These are phyloP conservation scores for Phialocephala subalpina DNA, from an alignment of 2,329 filamentous ascomycete species.

Conservation along the genomic window DNA sequence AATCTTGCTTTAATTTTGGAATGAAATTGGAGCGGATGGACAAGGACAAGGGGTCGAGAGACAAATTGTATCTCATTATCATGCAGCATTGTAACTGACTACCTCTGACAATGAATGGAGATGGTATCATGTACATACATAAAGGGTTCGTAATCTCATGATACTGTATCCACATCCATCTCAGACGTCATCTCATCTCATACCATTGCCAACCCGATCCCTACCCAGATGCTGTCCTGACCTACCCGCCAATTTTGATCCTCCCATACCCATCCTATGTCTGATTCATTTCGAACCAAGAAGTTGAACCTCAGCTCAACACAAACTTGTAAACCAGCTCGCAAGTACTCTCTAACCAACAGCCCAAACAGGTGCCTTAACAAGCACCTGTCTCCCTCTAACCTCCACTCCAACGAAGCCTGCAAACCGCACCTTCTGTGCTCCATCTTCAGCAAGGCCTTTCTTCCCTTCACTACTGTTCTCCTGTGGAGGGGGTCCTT, in stretches of 20 bases:
- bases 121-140: constrained; percentile 8
- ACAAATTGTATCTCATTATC: too few relatives aligned
- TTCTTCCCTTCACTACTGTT: constrained; percentile 37
- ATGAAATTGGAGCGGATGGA: too few relatives aligned
- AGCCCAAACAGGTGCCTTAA: constrained; percentile 79
- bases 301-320: not conserved
- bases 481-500: constrained; percentile 26
- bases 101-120: not conserved
- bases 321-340: not conserved
- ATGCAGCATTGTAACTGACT: not conserved
- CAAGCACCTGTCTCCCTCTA: constrained; percentile 75
- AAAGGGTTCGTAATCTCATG: constrained; percentile 3
- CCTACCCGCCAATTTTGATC: not conserved
- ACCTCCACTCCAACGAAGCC: constrained; percentile 77
- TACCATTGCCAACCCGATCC: not conserved
- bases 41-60: too few relatives aligned
- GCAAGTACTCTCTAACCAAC: constrained; percentile 43
- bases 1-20: too few relatives aligned
- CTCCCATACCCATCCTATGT: not conserved
- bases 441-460: constrained; percentile 39
- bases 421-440: constrained; percentile 72
- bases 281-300: not conserved
- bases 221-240: not conserved
- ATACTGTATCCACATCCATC: not conserved
- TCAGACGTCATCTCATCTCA: not conserved